phyloP scores from a whole-genome alignment of 805 yeast species.

The Yarrowia sp. region DNA sequence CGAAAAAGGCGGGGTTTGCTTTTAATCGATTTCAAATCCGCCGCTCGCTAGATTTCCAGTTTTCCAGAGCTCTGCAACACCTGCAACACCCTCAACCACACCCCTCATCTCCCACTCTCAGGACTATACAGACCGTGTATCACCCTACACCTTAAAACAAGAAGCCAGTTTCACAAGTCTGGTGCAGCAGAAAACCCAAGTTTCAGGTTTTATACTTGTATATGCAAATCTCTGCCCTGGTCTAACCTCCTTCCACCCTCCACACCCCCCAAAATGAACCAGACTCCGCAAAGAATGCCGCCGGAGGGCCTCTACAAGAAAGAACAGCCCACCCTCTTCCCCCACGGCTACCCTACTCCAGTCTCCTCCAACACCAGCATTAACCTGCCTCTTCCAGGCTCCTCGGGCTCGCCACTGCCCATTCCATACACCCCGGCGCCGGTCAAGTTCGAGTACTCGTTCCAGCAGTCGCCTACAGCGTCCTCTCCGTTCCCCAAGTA shows the following conservation, averaged over 20 bases:
- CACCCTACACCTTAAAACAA: constrained; percentile 17
- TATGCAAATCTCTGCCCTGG: background rate
- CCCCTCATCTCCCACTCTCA: background rate
- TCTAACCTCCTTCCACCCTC: background rate
- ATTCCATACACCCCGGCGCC: constrained; percentile 22
- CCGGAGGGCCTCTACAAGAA: background rate
- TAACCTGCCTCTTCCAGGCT: background rate
- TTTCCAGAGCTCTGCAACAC: background rate
- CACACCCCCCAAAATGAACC: background rate
- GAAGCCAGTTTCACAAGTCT: constrained; percentile 20
- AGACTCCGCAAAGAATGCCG: constrained; percentile 15
- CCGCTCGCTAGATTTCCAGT: background rate
- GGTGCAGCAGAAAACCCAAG: constrained; percentile 3
- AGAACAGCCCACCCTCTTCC: constrained; percentile 4
- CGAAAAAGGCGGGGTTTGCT: background rate
- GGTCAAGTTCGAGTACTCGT: constrained; percentile 12
- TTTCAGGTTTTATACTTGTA: background rate
- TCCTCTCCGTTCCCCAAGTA: constrained; percentile 14
- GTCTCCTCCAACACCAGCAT: constrained; percentile 28
- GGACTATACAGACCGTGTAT: constrained; percentile 16
- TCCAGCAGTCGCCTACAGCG: constrained; percentile 5
- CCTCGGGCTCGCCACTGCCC: constrained; percentile 14
- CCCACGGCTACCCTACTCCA: constrained; percentile 26
- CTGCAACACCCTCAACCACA: background rate
- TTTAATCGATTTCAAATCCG: background rate